phyloP scores from a whole-genome alignment of 805 yeast species.

The Cyberlindnera suaveolens region DNA sequence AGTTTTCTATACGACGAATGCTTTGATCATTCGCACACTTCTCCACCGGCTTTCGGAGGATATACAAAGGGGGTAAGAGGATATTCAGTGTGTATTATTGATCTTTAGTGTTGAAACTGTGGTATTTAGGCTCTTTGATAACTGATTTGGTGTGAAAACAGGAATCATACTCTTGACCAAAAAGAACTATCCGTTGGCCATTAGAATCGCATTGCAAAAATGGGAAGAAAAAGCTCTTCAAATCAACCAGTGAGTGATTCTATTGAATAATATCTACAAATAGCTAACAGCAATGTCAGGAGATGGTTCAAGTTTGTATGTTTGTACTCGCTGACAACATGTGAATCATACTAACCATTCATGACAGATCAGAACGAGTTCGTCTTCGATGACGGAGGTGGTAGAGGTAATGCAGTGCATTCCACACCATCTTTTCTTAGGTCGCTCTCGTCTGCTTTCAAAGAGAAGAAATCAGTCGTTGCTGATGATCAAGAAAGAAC shows the following conservation, averaged over 20 bases:
- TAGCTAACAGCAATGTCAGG: constrained; percentile 21
- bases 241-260: constrained; percentile 17
- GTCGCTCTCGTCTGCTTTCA: constrained; percentile 22
- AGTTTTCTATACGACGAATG: too few species aligned
- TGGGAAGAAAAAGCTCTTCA: constrained; percentile 15
- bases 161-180: too few species aligned
- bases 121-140: too few species aligned
- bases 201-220: not conserved
- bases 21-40: too few species aligned
- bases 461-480: constrained; percentile 24
- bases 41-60: too few species aligned
- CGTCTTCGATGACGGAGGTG: constrained; percentile 63
- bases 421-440: constrained; percentile 30
- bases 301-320: constrained; percentile 33
- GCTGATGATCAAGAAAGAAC: constrained; percentile 31
- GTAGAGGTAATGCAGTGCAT: constrained; percentile 50
- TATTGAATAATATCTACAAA: too few species aligned
- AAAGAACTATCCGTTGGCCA: too few species aligned
- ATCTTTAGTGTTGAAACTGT: too few species aligned
- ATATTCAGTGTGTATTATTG: too few species aligned
- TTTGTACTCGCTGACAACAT: not conserved
- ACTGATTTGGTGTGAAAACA: too few species aligned
- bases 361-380: constrained; percentile 42
- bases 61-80: too few species aligned
- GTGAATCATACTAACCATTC: not conserved